Conservation (phyloP, 345 rosid genomes). For the Kandelia obovata region DNA sequence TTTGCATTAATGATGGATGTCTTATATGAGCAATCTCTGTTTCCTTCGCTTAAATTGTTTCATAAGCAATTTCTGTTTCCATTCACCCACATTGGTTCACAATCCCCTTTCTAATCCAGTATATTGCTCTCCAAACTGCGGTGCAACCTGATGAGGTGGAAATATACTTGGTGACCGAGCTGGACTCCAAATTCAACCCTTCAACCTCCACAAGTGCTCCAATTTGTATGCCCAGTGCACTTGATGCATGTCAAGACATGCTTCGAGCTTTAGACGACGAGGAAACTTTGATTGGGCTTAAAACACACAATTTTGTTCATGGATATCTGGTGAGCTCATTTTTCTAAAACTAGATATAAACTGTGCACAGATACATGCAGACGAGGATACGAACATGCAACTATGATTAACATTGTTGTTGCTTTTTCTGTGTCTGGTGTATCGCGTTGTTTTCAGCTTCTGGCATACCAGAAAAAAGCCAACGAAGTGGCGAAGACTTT, state of each 20-base stretch:
- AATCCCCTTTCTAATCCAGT: slow-evolving; percentile 37
- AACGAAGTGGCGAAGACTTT: slow-evolving; percentile 2
- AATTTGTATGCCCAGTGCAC: slow-evolving; percentile 6
- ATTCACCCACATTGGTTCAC: neutral
- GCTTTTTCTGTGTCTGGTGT: neutral
- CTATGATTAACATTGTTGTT: neutral
- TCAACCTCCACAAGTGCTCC: slow-evolving; percentile 8
- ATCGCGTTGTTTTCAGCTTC: slow-evolving; percentile 27
- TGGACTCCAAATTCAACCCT: slow-evolving; percentile 19
- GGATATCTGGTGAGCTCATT: slow-evolving; percentile 40
- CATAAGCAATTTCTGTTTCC: too few species aligned
- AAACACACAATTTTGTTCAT: slow-evolving; percentile 16
- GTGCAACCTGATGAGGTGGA: slow-evolving; percentile 72
- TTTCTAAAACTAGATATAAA: neutral
- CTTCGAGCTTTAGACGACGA: slow-evolving; percentile 36
- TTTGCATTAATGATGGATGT: slow-evolving; percentile 4
- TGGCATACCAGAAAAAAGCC: slow-evolving; percentile 36
- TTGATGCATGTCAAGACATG: slow-evolving; percentile 32
- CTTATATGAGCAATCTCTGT: neutral
- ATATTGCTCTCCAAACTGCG: slow-evolving; percentile 61
- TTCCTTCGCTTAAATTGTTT: neutral
- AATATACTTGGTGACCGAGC: slow-evolving; percentile 44
- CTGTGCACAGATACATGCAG: neutral
- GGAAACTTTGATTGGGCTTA: slow-evolving; percentile 38
- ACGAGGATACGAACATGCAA: neutral